phyloP scores from a whole-genome alignment of 192 early-diverging fungal genomes.

The Funneliformis geosporum region DNA sequence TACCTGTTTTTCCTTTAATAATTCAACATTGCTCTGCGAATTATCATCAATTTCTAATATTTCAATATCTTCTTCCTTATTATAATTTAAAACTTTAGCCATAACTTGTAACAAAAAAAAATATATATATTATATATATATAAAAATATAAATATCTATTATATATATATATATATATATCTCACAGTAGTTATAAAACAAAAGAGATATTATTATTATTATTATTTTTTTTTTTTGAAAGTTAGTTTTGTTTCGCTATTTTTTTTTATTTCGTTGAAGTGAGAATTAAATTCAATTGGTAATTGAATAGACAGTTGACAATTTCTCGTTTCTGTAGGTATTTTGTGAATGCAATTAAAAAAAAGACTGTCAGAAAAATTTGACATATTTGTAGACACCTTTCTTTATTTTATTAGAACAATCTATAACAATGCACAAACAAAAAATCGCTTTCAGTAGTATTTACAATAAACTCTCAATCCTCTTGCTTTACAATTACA shows the following conservation, averaged over 20 bases:
- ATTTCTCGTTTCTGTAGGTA: not conserved
- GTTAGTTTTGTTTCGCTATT: not conserved
- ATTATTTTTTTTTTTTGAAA: not conserved
- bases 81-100: not conserved
- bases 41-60: not conserved
- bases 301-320: not conserved
- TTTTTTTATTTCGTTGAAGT: not conserved
- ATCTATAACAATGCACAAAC: not conserved
- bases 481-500: not conserved
- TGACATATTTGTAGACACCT: not conserved
- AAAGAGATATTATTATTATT: not conserved
- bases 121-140: not conserved
- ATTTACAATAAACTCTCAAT: not conserved
- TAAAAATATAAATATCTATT: too few species aligned
- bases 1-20: not conserved
- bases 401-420: not conserved
- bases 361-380: not conserved
- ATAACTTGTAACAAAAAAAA: not conserved
- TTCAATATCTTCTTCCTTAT: not conserved
- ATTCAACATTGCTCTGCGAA: not conserved
- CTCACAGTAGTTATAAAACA: not conserved
- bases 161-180: too few species aligned
- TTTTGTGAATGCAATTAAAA: not conserved
- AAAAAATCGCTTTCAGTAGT: not conserved
- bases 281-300: not conserved